Percentiles rank a stretch among this genome's conserved stretches.
These are phyloP conservation scores for Boeremia exigua DNA, from an alignment of 2,329 filamentous ascomycete species.

Conservation along the genomic window DNA sequence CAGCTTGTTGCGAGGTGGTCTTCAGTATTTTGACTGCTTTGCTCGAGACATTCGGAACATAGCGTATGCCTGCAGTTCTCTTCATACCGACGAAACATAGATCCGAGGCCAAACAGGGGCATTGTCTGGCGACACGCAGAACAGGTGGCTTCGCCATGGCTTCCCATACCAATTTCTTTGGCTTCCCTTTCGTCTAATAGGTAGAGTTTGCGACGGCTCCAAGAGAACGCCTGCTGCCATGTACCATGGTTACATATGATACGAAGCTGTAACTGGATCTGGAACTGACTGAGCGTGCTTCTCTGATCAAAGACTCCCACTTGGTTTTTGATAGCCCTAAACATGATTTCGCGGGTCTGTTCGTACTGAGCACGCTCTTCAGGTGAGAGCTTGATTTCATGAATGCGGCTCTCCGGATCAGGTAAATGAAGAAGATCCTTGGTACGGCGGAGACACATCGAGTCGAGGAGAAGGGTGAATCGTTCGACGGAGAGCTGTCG, in stretches of 20 bases:
- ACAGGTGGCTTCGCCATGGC: conserved; percentile 39
- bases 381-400: conserved; percentile 42
- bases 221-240: conserved; percentile 54
- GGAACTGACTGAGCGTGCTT: conserved; percentile 54
- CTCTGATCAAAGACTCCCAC: conserved; percentile 44
- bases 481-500: conserved; percentile 27
- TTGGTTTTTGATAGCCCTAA: conserved; percentile 49
- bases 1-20: conserved; percentile 19
- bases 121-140: conserved; percentile 40
- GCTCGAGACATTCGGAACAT: conserved; percentile 44
- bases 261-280: conserved; percentile 55
- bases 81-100: conserved; percentile 29
- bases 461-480: conserved; percentile 41
- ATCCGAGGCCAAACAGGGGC: conserved; percentile 25
- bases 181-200: conserved; percentile 47
- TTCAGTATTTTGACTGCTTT: conserved; percentile 21
- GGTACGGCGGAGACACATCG: conserved; percentile 52
- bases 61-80: conserved; percentile 41
- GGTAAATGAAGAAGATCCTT: conserved; percentile 52
- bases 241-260: conserved; percentile 61
- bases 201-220: conserved; percentile 45
- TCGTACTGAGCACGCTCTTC: conserved; percentile 40
- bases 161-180: conserved; percentile 32
- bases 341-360: conserved; percentile 44
- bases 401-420: conserved; percentile 27